These are phyloP conservation scores for Hebeloma cylindrosporum DNA, from an alignment of 768 basidiomycete species.

Conservation along the genomic window DNA sequence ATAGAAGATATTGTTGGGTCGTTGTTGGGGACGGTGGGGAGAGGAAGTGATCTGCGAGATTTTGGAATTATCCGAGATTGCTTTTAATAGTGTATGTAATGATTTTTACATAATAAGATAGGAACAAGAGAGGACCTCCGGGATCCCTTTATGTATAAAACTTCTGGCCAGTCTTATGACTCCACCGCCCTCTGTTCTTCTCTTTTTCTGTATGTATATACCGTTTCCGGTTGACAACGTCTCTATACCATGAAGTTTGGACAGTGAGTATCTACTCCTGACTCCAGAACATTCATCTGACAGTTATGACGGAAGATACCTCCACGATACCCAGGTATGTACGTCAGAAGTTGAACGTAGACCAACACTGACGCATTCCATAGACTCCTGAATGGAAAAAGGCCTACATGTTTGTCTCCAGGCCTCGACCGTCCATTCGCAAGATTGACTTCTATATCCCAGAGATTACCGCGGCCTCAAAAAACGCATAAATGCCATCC, in stretches of 20 bases:
- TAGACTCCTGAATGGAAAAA: conserved; percentile 77
- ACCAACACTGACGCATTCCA: conserved; percentile 7
- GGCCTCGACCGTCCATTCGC: neutral
- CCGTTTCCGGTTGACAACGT: neutral
- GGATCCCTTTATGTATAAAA: too few species aligned
- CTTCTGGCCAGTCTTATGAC: neutral
- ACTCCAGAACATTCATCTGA: neutral
- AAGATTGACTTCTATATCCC: conserved; percentile 4
- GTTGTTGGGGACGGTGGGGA: too few species aligned
- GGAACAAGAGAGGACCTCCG: too few species aligned
- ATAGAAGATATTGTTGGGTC: too few species aligned
- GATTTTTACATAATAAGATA: too few species aligned
- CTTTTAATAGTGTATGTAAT: too few species aligned
- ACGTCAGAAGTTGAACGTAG: neutral
- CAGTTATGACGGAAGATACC: conserved; percentile 46
- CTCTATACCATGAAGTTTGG: conserved; percentile 25
- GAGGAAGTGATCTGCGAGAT: too few species aligned
- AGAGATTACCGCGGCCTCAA: conserved; percentile 78
- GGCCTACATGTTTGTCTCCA: conserved; percentile 52
- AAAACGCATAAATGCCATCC: conserved; percentile 59
- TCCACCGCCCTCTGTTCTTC: neutral
- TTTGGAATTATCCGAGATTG: too few species aligned
- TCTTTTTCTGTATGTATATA: conserved; percentile 1
- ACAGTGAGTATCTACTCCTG: conserved; percentile 22
- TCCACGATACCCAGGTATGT: conserved; percentile 65